These are phyloP conservation scores for Globisporangium paddicum DNA, from an alignment of 352 stramenopile species.

Conservation along the genomic window DNA sequence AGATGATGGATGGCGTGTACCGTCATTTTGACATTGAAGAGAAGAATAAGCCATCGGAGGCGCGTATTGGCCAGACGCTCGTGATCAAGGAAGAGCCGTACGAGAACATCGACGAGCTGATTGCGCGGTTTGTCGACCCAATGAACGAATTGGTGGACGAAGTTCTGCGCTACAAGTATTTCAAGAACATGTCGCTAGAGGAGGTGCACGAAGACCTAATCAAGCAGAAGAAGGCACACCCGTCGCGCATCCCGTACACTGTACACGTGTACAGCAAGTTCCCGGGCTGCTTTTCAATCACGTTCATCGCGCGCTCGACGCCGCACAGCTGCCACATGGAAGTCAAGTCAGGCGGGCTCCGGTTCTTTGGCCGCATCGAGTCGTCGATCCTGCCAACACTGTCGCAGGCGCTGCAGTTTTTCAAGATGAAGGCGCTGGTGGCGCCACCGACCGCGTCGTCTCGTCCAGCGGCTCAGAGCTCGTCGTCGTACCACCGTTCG, in stretches of 20 bases:
- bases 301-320: constrained; percentile 80
- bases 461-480: constrained; percentile 11
- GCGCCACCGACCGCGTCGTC: constrained; percentile 35
- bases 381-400: constrained; percentile 79
- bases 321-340: constrained; percentile 86
- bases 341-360: constrained; percentile 79
- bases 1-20: constrained; percentile 84
- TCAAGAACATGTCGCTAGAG: constrained; percentile 58
- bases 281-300: constrained; percentile 87
- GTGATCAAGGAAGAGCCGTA: constrained; percentile 87
- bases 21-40: constrained; percentile 87
- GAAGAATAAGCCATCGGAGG: constrained; percentile 84
- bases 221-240: constrained; percentile 86
- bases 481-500: constrained; percentile 40
- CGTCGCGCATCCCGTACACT: constrained; percentile 77
- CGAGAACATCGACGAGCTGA: constrained; percentile 87
- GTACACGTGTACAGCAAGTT: constrained; percentile 86
- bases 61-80: constrained; percentile 70
- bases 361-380: constrained; percentile 86
- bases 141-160: constrained; percentile 89
- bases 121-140: constrained; percentile 83
- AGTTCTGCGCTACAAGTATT: constrained; percentile 87
- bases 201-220: constrained; percentile 84
- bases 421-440: constrained; percentile 87
- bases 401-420: constrained; percentile 81